phyloP scores from a whole-genome alignment of 2,329 filamentous ascomycete genomes.

The Colletotrichum sp. region DNA sequence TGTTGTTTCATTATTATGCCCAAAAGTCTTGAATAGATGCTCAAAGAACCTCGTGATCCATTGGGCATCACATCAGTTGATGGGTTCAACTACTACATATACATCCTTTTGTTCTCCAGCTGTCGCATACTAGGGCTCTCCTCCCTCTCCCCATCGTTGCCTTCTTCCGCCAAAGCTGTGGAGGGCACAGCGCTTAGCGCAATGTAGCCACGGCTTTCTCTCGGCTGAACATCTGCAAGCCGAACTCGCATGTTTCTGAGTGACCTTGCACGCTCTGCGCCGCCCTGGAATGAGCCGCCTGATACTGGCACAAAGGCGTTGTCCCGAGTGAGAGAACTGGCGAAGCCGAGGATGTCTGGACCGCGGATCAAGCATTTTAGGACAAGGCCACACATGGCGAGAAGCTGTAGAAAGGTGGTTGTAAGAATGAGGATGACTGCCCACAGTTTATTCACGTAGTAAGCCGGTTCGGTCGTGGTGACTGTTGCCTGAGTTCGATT shows the following conservation, averaged over 20 bases:
- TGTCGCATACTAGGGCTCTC: rapidly evolving
- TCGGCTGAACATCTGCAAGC: background rate
- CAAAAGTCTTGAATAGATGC: too few relatives aligned
- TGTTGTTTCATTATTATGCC: too few relatives aligned
- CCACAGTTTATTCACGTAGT: background rate
- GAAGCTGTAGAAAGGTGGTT: background rate
- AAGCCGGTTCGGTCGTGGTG: background rate
- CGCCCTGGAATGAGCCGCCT: background rate
- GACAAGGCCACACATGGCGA: background rate
- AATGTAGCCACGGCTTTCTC: background rate
- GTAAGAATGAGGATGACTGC: background rate
- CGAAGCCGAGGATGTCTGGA: background rate
- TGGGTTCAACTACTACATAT: background rate
- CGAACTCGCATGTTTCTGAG: background rate
- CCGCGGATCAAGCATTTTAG: background rate
- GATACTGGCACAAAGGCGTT: background rate
- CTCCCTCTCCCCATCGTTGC: rapidly evolving
- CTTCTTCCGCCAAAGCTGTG: rapidly evolving
- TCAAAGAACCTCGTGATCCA: too few relatives aligned
- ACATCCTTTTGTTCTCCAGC: background rate
- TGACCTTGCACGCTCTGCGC: background rate
- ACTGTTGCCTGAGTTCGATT: background rate
- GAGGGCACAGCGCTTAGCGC: background rate
- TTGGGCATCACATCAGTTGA: too few relatives aligned
- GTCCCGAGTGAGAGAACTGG: background rate